Evolutionary conservation across 306 rosid genomes (phyloP), one percentile per base, ranked within the genome.

Genomic region (Senna tora): DNA sequence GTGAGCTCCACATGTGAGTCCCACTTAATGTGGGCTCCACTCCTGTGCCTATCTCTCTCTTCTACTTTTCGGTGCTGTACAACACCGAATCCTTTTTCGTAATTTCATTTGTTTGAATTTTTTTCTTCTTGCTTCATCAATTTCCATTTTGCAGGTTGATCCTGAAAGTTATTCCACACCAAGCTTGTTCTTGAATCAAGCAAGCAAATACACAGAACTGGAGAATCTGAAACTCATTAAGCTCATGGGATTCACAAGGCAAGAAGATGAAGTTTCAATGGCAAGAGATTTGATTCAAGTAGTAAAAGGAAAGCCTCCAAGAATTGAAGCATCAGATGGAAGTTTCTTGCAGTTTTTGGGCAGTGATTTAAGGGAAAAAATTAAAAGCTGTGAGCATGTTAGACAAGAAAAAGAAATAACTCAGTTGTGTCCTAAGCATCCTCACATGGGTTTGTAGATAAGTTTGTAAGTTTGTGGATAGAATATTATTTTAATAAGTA

Each of bases 141-240:
- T 15, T 49, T 6, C 55, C 53, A 30, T 55, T 21, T 21, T 65
- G 78, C 86, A 92, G 88, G 81, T 85, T 60, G 95, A 88, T 75
- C 83, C 69, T 0, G 30, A 65, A 60, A 55, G 86, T 75, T 86
- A 77, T 76, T 13, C 21, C 22, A 13, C 65, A 14, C 52, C 22
- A 56, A 72, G 67, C 74, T 54, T 21, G 61, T 51, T 47, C 14
- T 51, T 47, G n/a, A 75, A 86, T 45, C 71, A 80, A 58, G 78
- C 15, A 17, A 39, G 65, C 19, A 66, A 46, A 71, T 76, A 75
- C 17, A 53, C 68, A 20, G 42, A 75, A 68, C 47, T 85, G 22
- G 84, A 67, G 58, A 76, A 80, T 82, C 70, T 92, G 38, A 76
- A 61, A 60, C 22, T 77, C 67, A 75, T 81, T 7, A 83, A 81